Evolutionary conservation across 2,329 filamentous ascomycete species (phyloP), one percentile per base, ranked within the genome.

Genomic region (Fusarium chaquense): DNA sequence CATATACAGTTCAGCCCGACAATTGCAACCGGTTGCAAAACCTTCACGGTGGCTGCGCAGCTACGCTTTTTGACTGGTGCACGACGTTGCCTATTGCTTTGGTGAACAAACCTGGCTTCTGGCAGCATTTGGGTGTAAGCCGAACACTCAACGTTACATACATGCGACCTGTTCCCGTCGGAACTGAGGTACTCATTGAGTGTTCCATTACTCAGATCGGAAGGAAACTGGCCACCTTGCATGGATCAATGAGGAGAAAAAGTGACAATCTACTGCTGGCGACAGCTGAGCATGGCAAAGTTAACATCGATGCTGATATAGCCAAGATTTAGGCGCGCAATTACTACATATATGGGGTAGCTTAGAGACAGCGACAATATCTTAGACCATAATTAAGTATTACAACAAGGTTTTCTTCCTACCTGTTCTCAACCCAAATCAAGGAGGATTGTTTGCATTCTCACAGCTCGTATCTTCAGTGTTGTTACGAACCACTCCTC

Each of bases 131-230:
- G 26, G 90, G 91, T 38, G 90, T 93, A 28, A 89, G 83, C 74
- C 85, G 91, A 61, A 89, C 87, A 28, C 82, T 93, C 56, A 88
- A 85, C 72, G 84, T 91, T 43, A 91, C 89, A 0, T 93, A 91
- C 76, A 78, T 93, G 63, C 84, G 89, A 1, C 90, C 91, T 2
- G 83, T 86, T 5, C 85, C 86, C 2, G 74, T 77, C 15, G 89
- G 86, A 12, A 80, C 78, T 2, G 81, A 83, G 69, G 79, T 89
- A 11, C 71, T 86, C 22, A 75, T 92, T 44, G 83, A 87, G 67
- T 85, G 85, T 69, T 86, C 89, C 72, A 77, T 90, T 18, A 78
- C 90, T 7, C 85, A 89, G 65, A 78, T 84, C 20, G 90, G 90
- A 3, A 84, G 82, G 76, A 82, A 82, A 57, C 66, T 91, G 67